A percentile compares a stretch with the other conserved stretches of the same genome.
These are phyloP conservation scores for Alternaria hordeiaustralica DNA, from an alignment of 2,329 filamentous ascomycete genomes.

Conservation along the genomic window DNA sequence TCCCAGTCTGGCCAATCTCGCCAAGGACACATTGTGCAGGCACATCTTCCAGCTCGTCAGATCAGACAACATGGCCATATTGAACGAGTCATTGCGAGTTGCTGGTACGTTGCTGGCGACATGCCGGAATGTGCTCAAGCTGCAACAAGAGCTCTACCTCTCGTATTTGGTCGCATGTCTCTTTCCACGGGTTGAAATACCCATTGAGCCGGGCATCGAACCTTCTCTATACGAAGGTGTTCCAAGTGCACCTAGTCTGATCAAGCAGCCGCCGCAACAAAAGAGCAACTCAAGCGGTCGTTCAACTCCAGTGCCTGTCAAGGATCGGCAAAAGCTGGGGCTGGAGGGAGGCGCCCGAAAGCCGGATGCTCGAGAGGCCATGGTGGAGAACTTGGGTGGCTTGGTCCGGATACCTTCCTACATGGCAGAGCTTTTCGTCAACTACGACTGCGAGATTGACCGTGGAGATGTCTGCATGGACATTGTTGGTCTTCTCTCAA, in stretches of 20 bases:
- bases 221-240: conserved; percentile 91
- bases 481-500: conserved; percentile 87
- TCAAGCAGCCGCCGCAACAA: conserved; percentile 79
- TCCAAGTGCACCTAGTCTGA: conserved; percentile 85
- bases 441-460: conserved; percentile 96
- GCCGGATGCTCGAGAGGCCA: conserved; percentile 93
- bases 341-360: conserved; percentile 90
- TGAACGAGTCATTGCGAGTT: conserved; percentile 91
- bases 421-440: conserved; percentile 94
- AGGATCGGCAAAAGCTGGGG: conserved; percentile 89
- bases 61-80: conserved; percentile 93
- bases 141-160: conserved; percentile 95
- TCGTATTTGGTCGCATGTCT: conserved; percentile 94
- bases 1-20: conserved; percentile 82
- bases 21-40: conserved; percentile 90
- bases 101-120: conserved; percentile 90
- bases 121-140: conserved; percentile 86
- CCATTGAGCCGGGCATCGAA: conserved; percentile 86
- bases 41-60: conserved; percentile 95
- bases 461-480: conserved; percentile 92
- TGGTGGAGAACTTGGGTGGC: conserved; percentile 96
- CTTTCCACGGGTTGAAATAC: conserved; percentile 93
- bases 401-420: conserved; percentile 92
- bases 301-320: conserved; percentile 87
- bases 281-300: conserved; percentile 69